phyloP scores from a whole-genome alignment of 495 filamentous ascomycete genomes.

The Neurospora sp. region DNA sequence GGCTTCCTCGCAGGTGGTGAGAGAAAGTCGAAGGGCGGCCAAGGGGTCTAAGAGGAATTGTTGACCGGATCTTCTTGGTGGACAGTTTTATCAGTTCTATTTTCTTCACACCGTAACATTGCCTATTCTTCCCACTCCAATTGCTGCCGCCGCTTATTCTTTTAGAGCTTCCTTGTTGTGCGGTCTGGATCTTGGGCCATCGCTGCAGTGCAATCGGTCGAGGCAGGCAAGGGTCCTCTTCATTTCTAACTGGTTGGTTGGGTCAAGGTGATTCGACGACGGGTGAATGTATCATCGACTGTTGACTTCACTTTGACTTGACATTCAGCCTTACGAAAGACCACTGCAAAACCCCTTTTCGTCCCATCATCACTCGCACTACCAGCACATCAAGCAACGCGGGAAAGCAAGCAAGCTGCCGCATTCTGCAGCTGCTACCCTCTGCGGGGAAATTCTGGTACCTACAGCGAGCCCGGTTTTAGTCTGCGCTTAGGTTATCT shows the following conservation, averaged over 20 bases:
- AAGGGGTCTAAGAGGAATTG: neutral
- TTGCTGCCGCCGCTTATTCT: neutral
- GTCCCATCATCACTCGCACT: neutral
- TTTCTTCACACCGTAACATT: neutral
- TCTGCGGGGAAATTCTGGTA: neutral
- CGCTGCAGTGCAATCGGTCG: neutral
- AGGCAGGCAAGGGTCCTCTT: neutral
- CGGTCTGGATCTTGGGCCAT: neutral
- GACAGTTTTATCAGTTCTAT: neutral
- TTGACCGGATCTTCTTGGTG: neutral
- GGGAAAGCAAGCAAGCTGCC: neutral
- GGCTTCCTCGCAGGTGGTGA: neutral
- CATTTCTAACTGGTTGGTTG: neutral
- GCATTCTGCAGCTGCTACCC: neutral
- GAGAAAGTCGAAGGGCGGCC: neutral
- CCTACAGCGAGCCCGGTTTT: neutral
- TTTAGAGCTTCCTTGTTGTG: neutral
- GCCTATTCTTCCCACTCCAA: neutral
- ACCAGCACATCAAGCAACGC: neutral
- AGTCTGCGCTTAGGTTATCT: neutral
- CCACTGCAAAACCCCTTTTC: neutral
- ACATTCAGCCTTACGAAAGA: neutral
- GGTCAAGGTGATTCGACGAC: neutral
- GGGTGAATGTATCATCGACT: neutral
- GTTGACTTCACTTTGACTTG: neutral